These are phyloP conservation scores for Eleusine coracana DNA, from an alignment of 176 grass and related monocot species.

Conservation along the genomic window DNA sequence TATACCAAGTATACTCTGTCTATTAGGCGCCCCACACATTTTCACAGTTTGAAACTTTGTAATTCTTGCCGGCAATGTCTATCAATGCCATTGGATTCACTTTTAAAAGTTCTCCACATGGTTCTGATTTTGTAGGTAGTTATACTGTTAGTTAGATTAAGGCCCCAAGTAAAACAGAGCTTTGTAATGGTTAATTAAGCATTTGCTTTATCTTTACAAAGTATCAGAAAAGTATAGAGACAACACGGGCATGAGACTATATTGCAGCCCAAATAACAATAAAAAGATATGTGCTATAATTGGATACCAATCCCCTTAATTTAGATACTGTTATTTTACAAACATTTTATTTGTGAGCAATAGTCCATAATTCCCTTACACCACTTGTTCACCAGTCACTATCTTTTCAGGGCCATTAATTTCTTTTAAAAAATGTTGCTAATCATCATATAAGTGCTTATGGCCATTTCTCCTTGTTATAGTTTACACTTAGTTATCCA, in stretches of 20 bases:
- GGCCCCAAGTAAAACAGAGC: background rate
- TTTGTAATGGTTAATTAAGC: background rate
- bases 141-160: background rate
- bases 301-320: background rate
- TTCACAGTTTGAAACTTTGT: background rate
- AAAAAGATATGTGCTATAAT: background rate
- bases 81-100: background rate
- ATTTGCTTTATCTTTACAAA: background rate
- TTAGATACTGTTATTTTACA: background rate
- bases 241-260: background rate
- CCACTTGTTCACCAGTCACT: background rate
- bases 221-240: background rate
- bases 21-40: background rate
- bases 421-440: background rate
- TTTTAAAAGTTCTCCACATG: background rate
- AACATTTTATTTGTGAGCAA: background rate
- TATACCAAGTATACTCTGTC: background rate
- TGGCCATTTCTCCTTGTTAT: background rate
- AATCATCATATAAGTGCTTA: background rate
- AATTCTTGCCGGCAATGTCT: background rate
- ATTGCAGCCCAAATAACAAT: background rate
- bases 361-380: background rate
- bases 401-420: background rate
- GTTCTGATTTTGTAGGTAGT: background rate
- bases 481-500: conserved; percentile 1